Percentiles rank a stretch among this genome's conserved stretches.
phyloP scores from a whole-genome alignment of 2,329 filamentous ascomycete genomes.

The Neophaeococcomyces mojaviensis region DNA sequence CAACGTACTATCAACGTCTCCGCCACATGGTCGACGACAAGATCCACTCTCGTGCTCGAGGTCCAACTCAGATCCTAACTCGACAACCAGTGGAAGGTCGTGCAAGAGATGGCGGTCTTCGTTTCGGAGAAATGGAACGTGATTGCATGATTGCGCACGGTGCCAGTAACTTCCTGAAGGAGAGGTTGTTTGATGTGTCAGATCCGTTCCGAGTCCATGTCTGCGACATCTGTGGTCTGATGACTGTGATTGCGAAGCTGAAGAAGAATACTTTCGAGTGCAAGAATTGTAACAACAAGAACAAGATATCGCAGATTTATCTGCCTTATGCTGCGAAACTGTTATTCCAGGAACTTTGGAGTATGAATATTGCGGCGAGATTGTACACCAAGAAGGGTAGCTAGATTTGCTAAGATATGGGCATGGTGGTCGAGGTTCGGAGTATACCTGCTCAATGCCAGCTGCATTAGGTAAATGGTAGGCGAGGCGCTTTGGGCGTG shows the following conservation, averaged over 20 bases:
- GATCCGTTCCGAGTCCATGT: constrained; percentile 97
- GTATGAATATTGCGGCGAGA: constrained; percentile 96
- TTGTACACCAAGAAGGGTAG: constrained; percentile 71
- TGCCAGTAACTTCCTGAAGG: constrained; percentile 92
- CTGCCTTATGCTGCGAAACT: constrained; percentile 97
- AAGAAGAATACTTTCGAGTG: constrained; percentile 96
- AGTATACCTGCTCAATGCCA: not conserved
- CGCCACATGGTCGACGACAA: constrained; percentile 99
- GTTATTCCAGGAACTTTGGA: constrained; percentile 93
- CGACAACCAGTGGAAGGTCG: constrained; percentile 96
- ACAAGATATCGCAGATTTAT: constrained; percentile 93
- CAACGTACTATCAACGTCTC: constrained; percentile 97
- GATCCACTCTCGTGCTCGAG: constrained; percentile 96
- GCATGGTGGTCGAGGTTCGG: not conserved
- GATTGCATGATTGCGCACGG: constrained; percentile 99
- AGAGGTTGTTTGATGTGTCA: constrained; percentile 92
- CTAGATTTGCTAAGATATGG: not conserved
- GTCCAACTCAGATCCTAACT: constrained; percentile 94
- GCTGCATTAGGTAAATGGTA: too few species aligned
- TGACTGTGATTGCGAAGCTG: constrained; percentile 96
- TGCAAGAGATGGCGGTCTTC: constrained; percentile 92
- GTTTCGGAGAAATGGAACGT: constrained; percentile 99
- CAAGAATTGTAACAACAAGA: constrained; percentile 97
- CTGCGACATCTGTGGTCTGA: constrained; percentile 96
- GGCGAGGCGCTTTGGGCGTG: too few species aligned